A percentile compares a stretch with the other conserved stretches of the same genome.
Evolutionary conservation across 768 basidiomycete genomes (phyloP).

Genomic region (Lentinus brumalis): DNA sequence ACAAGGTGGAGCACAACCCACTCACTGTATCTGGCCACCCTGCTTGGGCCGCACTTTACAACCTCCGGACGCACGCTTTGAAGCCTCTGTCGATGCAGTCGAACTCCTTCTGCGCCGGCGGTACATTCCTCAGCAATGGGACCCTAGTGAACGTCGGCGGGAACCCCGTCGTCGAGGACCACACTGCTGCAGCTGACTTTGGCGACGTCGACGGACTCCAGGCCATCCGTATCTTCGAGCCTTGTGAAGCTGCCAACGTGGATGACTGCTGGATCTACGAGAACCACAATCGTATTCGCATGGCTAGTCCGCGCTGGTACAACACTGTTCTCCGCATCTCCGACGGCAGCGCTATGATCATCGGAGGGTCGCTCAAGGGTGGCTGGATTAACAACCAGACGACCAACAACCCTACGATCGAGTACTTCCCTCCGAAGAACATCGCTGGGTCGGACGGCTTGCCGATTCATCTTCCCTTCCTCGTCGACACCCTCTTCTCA

Average conservation of each 20-base stretch:
- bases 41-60: conserved; percentile 79
- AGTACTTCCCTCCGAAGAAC: conserved; percentile 81
- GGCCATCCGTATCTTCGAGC: conserved; percentile 69
- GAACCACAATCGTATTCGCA: conserved; percentile 59
- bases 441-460: conserved; percentile 68
- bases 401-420: conserved; percentile 78
- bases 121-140: conserved; percentile 75
- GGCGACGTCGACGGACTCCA: conserved; percentile 76
- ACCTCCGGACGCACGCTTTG: conserved; percentile 63
- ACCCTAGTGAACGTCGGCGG: conserved; percentile 80
- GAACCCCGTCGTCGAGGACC: conserved; percentile 69
- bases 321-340: conserved; percentile 66
- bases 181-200: conserved; percentile 71
- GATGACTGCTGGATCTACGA: conserved; percentile 65
- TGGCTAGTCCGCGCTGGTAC: conserved; percentile 85
- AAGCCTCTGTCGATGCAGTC: conserved; percentile 66
- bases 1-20: conserved; percentile 89
- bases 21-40: conserved; percentile 72
- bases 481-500: conserved; percentile 73
- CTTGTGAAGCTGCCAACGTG: conserved; percentile 54
- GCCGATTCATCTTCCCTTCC: conserved; percentile 63
- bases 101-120: conserved; percentile 88
- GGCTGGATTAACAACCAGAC: conserved; percentile 87
- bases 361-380: conserved; percentile 79
- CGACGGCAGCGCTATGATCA: conserved; percentile 83